Evolutionary conservation across 768 basidiomycete genomes (phyloP).

Genomic region (Pulveroboletus frians): DNA sequence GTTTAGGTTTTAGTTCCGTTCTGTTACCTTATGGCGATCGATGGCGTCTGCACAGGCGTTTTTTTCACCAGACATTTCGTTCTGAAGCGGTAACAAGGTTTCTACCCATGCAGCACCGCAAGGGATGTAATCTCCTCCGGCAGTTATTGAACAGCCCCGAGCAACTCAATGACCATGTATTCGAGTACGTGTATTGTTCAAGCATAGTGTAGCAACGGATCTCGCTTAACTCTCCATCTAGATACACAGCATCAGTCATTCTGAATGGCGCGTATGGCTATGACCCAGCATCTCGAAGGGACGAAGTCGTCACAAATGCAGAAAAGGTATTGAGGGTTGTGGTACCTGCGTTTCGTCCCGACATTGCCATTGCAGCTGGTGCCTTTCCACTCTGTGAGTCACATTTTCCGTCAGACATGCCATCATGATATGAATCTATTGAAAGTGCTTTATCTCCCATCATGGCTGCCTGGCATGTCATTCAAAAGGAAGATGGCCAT

Average conservation of each 20-base stretch:
- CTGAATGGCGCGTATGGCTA: conserved; percentile 16
- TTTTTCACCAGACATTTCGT: conserved; percentile 18
- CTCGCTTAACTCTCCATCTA: background rate
- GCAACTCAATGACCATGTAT: conserved; percentile 29
- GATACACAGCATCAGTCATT: conserved; percentile 13
- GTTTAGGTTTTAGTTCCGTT: conserved; percentile 14
- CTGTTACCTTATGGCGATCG: conserved; percentile 19
- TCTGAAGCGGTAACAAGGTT: conserved; percentile 15
- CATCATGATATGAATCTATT: background rate
- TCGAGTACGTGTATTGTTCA: conserved; percentile 21
- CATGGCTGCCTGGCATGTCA: conserved; percentile 16
- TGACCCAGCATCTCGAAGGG: conserved; percentile 8
- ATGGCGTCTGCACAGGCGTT: conserved; percentile 23
- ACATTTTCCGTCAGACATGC: background rate
- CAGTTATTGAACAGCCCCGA: conserved; percentile 31
- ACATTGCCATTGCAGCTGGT: background rate
- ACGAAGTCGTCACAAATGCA: background rate
- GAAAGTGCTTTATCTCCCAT: conserved; percentile 3
- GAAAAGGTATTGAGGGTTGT: background rate
- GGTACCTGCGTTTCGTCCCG: background rate
- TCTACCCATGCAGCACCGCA: conserved; percentile 21
- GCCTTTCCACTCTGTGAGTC: conserved; percentile 8
- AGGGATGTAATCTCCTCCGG: conserved; percentile 28
- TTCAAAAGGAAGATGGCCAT: conserved; percentile 5
- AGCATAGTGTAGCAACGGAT: background rate